phyloP scores from a whole-genome alignment of 176 grass and related monocot species.

The Calamus simplicifolius region DNA sequence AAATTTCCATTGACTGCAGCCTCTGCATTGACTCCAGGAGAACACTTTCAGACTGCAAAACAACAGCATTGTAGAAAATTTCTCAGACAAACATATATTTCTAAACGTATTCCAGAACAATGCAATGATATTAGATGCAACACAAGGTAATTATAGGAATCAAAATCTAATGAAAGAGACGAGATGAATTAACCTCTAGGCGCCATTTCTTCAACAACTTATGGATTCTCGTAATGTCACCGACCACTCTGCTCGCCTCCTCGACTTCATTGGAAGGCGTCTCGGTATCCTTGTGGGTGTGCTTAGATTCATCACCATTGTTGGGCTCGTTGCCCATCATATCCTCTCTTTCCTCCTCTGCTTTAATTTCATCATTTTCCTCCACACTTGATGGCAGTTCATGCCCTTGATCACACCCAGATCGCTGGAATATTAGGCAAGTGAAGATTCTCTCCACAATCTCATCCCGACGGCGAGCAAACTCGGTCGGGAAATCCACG shows the following conservation, averaged over 20 bases:
- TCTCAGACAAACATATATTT: not conserved
- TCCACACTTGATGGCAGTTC: not conserved
- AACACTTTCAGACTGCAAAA: conserved; percentile 59
- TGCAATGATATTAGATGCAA: not conserved
- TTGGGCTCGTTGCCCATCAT: too few species aligned
- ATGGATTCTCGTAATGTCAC: conserved; percentile 75
- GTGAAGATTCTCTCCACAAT: conserved; percentile 65
- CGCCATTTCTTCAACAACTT: conserved; percentile 40
- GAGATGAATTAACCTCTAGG: conserved; percentile 33
- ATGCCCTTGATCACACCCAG: conserved; percentile 5
- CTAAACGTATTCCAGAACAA: not conserved
- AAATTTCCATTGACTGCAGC: conserved; percentile 89
- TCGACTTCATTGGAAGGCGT: conserved; percentile 54
- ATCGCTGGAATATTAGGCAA: conserved; percentile 16
- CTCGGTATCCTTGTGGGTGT: conserved; percentile 28
- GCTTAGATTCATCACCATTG: not conserved
- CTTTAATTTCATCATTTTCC: too few species aligned
- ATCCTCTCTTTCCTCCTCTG: too few species aligned
- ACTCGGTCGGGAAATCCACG: conserved; percentile 52
- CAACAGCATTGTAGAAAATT: conserved; percentile 10
- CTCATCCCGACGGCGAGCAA: conserved; percentile 60
- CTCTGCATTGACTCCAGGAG: conserved; percentile 78
- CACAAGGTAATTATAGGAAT: too few species aligned
- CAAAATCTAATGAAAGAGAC: not conserved
- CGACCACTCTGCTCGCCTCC: conserved; percentile 43